Evolutionary conservation across 345 rosid species (phyloP), one percentile per base, ranked within the genome.

Genomic region (Excoecaria cochinchinensis): DNA sequence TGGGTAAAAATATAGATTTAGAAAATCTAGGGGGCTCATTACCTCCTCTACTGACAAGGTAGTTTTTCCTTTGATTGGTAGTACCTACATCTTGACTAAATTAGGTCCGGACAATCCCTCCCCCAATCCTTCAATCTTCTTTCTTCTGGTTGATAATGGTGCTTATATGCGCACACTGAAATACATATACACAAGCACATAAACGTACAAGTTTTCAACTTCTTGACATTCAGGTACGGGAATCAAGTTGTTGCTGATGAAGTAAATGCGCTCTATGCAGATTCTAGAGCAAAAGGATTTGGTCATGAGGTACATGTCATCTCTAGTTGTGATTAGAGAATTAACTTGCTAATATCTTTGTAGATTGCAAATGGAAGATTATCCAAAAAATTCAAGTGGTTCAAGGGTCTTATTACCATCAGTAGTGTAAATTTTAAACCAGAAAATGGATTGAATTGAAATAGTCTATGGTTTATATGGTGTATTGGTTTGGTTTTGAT

Each of bases 271-370:
- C 86, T 94, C 53, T 92, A 92, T 81, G 88, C 82, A 81, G 86
- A 85, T 81, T 92, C 98, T 14, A 85, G 98, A 72, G 95, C 93
- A 51, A 79, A 85, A 78, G 97, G 98, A 74, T 92, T 94, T 85
- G 97, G 98, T 53, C 74, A 86, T 0, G 98, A 94, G 97, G 98
- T 91, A 76, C 31, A 58, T 53, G 64, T 68, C 67, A 38, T 57
- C 24, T 76, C 2, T 40, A 51, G 40, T 50, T 59, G 60, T 56
- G 19, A 40, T 31, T 51, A 42, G 58, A 68, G 53, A 65, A 39
- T 17, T 61, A 17, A 57, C 55, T 48, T 16, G 1, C n/a, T 55
- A 8, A 50, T 40, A 36, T 6, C 40, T 48, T 50, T 80, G 40
- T 70, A 67, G 51, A 69, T 17, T 67, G 65, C 60, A 50, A 61